These are phyloP conservation scores for Backusella westeae DNA, from an alignment of 192 early-diverging fungal genomes.

Conservation along the genomic window DNA sequence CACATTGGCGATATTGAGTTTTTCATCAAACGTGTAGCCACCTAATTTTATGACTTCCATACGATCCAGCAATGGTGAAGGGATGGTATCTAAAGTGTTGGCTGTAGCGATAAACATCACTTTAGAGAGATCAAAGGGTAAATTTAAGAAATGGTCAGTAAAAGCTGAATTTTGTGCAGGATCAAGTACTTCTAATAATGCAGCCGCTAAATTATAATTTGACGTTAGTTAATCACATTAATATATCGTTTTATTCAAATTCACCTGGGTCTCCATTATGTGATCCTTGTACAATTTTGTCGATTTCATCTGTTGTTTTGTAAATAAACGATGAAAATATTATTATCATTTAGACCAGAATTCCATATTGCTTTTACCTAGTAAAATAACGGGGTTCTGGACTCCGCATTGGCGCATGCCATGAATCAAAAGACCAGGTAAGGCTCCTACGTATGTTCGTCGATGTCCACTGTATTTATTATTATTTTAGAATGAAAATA, in stretches of 20 bases:
- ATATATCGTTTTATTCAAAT: not conserved
- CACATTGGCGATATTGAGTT: slow-evolving; percentile 68
- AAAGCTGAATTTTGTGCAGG: slow-evolving; percentile 87
- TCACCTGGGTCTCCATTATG: slow-evolving; percentile 65
- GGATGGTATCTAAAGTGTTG: slow-evolving; percentile 75
- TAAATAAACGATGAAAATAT: slow-evolving; percentile 40
- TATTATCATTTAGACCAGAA: slow-evolving; percentile 31
- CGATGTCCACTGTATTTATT: slow-evolving; percentile 63
- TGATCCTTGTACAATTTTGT: slow-evolving; percentile 65
- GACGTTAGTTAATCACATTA: not conserved
- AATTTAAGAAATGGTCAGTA: slow-evolving; percentile 78
- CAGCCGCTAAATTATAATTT: slow-evolving; percentile 51
- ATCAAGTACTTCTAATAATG: slow-evolving; percentile 81
- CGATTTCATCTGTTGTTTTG: slow-evolving; percentile 64
- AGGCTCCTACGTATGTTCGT: slow-evolving; percentile 83
- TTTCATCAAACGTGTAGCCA: slow-evolving; percentile 86
- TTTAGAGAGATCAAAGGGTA: slow-evolving; percentile 59
- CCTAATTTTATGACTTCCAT: slow-evolving; percentile 80
- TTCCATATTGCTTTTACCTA: slow-evolving; percentile 44
- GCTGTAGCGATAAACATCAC: slow-evolving; percentile 84
- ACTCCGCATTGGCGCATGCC: slow-evolving; percentile 63
- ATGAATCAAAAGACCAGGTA: slow-evolving; percentile 80
- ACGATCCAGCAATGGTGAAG: slow-evolving; percentile 74
- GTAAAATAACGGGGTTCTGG: slow-evolving; percentile 75
- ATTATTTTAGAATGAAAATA: slow-evolving; percentile 49